Evolutionary conservation across 805 yeast species (phyloP), one percentile per base, ranked within the genome.

Genomic region (Metschnikowia reukaufii): DNA sequence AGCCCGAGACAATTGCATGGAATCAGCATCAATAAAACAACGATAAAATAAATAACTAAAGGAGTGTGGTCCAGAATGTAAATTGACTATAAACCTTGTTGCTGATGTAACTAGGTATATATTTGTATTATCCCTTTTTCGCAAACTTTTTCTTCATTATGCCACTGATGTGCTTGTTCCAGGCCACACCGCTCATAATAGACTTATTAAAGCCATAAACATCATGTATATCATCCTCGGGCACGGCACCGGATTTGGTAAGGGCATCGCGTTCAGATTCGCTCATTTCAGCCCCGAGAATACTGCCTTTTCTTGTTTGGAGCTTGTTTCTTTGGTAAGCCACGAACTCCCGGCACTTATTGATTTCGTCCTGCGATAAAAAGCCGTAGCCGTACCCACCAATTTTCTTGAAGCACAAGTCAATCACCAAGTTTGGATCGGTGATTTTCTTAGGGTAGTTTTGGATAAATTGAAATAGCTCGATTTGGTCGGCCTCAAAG

Each of bases 391-490:
- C 77, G 48, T 70, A 72, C 0, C 88, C 85, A 19, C 83, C 79
- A 39, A 84, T 76, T 47, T 83, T 83, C 57, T 83, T 83, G 67
- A 85, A 91, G 54, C 95, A 87, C 32, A 83, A 74, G 50, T 84
- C 90, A 58, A 90, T 75, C 39, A 90, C 69, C 5, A 68, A 65
- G 53, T 83, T 82, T 2, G 94, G 90, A 63, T 90, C 86, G 3
- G 87, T 57, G 15, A 88, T 57, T 20, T 73, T 67, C 55, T 84
- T 85, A 3, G 99, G 99, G 27, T 77, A 80, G 50, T 86, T 84
- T 65, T 92, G 99, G 54, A 92, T 78, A 30, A 83, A 74, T 67
- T 91, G 97, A 61, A 92, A 94, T 16, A 89, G 52, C 57, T 73
- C 77, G 39, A 72, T 72, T 47, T 71, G 76, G 44, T 72, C 76